phyloP scores from a whole-genome alignment of 2,329 filamentous ascomycete species.

The Neofusicoccum sp. region DNA sequence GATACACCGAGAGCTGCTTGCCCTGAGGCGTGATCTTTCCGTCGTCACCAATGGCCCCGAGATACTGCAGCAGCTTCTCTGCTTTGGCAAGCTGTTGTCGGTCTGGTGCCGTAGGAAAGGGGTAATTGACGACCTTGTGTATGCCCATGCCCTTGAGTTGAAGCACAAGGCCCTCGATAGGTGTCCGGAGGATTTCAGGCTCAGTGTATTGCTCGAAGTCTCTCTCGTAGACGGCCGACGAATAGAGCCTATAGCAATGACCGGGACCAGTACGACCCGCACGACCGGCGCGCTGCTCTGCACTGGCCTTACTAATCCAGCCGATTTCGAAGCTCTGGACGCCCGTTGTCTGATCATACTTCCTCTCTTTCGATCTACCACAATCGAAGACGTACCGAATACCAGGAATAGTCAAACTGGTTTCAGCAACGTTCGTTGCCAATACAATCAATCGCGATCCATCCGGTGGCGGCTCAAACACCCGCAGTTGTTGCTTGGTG shows the following conservation, averaged over 20 bases:
- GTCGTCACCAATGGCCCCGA: constrained; percentile 73
- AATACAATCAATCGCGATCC: constrained; percentile 84
- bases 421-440: constrained; percentile 96
- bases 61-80: constrained; percentile 81
- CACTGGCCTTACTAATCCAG: constrained; percentile 98
- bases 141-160: constrained; percentile 95
- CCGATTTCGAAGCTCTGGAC: constrained; percentile 94
- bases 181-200: constrained; percentile 87
- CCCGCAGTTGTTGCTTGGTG: constrained; percentile 84
- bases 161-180: constrained; percentile 85
- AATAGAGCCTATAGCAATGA: constrained; percentile 94
- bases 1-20: constrained; percentile 82
- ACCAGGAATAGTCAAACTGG: constrained; percentile 92
- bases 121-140: constrained; percentile 88
- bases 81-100: constrained; percentile 75
- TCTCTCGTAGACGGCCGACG: constrained; percentile 88
- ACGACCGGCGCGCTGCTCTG: constrained; percentile 87
- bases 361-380: constrained; percentile 87
- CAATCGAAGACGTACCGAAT: constrained; percentile 96
- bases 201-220: constrained; percentile 85
- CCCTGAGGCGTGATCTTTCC: constrained; percentile 81
- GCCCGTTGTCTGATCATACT: constrained; percentile 82
- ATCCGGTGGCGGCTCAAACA: constrained; percentile 84
- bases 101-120: constrained; percentile 90
- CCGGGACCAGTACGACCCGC: constrained; percentile 94